A percentile compares a stretch with the other conserved stretches of the same genome.
phyloP scores from a whole-genome alignment of 139 green algal species.

The Coelastrella sp. region DNA sequence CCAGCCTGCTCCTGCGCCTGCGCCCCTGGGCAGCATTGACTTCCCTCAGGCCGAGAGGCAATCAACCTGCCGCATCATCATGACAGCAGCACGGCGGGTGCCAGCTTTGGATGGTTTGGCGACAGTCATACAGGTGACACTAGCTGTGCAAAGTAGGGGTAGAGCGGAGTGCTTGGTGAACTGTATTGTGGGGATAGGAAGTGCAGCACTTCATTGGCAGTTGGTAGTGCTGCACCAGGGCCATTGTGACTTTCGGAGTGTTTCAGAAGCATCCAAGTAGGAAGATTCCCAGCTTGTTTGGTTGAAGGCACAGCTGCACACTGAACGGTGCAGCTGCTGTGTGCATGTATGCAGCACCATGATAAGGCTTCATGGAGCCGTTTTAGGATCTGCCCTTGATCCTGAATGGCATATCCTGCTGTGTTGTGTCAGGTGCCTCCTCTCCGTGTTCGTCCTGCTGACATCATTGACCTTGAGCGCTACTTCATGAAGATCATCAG shows the following conservation, averaged over 20 bases:
- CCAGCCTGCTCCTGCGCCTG: constrained; percentile 35
- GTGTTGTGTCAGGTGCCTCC: constrained; percentile 70
- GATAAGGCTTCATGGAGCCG: too few relatives aligned
- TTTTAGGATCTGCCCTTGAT: too few relatives aligned
- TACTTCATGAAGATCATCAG: constrained; percentile 65
- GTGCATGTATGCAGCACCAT: too few relatives aligned
- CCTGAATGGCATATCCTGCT: not conserved
- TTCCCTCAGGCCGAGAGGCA: constrained; percentile 25
- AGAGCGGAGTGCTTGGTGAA: not conserved
- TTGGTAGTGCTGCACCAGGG: too few relatives aligned
- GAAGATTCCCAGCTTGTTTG: too few relatives aligned
- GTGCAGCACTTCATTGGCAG: too few relatives aligned
- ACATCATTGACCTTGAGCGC: constrained; percentile 72
- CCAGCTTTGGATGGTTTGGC: constrained; percentile 54
- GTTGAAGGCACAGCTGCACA: too few relatives aligned
- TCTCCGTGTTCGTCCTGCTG: constrained; percentile 75
- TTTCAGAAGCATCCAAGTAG: too few relatives aligned
- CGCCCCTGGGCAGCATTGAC: constrained; percentile 39
- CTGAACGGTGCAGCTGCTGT: too few relatives aligned
- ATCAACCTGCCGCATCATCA: constrained; percentile 42
- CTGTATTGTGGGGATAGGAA: not conserved
- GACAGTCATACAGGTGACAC: constrained; percentile 64
- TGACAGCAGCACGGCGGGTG: constrained; percentile 58
- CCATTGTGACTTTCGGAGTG: too few relatives aligned
- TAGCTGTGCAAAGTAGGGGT: not conserved